Base-by-base conservation (phyloP, 345 rosid species). In the Linum trigynum region DNA sequence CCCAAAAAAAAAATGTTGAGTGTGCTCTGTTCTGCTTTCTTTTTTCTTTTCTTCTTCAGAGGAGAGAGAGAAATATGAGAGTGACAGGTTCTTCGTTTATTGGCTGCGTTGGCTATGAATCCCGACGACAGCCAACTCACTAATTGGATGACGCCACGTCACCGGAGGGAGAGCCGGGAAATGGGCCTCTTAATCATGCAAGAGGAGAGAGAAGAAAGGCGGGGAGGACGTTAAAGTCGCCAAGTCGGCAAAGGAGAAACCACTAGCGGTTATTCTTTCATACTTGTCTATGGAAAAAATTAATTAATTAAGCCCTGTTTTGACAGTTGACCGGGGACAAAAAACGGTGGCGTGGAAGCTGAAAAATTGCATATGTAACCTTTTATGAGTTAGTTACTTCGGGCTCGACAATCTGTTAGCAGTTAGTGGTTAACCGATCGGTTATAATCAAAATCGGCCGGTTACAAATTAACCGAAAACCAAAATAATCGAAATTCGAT, bases 111-210 rank as follows among this genome's bases (percentile, higher is more conserved):
- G 53, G 79, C 77, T 77, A 63, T 74, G 82, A 76, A 82, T 75
- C 80, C 86, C 76, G 80, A 80, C 80, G 80, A 77, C 57, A 5
- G 62, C 74, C 68, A 12, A 2, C 3, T 23, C 32, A 16, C 95
- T 75, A 86, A 62, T 83, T 0, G 37, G 0, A 38, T 0, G 0
- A 0, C 0, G 82, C 65, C 98, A 89, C 95, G 92, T 89, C 62
- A 10, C 39, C 9, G 5, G 38, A 0, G 17, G 12, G 68, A 67
- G 80, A 57, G 32, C 32, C 32, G 32, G 32, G 32, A 23, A 23
- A 23, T 23, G 32, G 32, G 32, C 32, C 32, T 23, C 32, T 23
- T 23, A 23, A 23, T 23, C 32, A 23, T 23, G 32, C 32, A 23
- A 23, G 32, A 23, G 32, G 32, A 23, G 32, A 23, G 32, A 23